These are phyloP conservation scores for Neurospora discreta DNA, from an alignment of 495 filamentous ascomycete genomes.

Conservation along the genomic window DNA sequence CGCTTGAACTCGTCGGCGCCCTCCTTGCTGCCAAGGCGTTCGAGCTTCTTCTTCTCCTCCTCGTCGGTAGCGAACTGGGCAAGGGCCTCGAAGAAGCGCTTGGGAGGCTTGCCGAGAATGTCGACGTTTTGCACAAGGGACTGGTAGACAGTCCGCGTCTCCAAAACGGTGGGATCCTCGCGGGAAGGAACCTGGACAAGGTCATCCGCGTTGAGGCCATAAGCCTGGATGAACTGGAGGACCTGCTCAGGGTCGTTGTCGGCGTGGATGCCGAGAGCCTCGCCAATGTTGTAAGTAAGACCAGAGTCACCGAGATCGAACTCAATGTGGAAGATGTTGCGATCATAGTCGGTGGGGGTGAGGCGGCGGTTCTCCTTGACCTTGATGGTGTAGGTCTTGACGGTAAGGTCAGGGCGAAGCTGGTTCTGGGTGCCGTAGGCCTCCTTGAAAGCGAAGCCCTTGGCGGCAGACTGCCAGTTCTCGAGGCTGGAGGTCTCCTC, in stretches of 20 bases:
- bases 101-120: constrained; percentile 92
- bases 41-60: constrained; percentile 68
- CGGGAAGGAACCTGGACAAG: constrained; percentile 85
- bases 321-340: constrained; percentile 99
- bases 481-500: constrained; percentile 56
- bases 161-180: constrained; percentile 63
- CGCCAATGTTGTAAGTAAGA: constrained; percentile 90
- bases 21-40: constrained; percentile 66
- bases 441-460: constrained; percentile 88
- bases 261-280: constrained; percentile 93
- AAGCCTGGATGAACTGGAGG: constrained; percentile 74
- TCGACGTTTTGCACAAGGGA: constrained; percentile 88
- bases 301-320: constrained; percentile 88
- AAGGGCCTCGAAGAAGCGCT: constrained; percentile 91
- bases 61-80: constrained; percentile 77
- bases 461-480: constrained; percentile 71
- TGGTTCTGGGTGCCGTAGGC: constrained; percentile 63
- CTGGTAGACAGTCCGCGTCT: constrained; percentile 90
- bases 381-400: constrained; percentile 76
- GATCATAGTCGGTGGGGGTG: constrained; percentile 80
- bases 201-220: constrained; percentile 69
- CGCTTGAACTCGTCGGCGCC: constrained; percentile 92
- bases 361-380: constrained; percentile 93
- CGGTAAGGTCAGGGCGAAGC: constrained; percentile 73
- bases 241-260: constrained; percentile 80